Conservation (phyloP, 2,329 filamentous ascomycete species). For the Penicillium sp. region DNA sequence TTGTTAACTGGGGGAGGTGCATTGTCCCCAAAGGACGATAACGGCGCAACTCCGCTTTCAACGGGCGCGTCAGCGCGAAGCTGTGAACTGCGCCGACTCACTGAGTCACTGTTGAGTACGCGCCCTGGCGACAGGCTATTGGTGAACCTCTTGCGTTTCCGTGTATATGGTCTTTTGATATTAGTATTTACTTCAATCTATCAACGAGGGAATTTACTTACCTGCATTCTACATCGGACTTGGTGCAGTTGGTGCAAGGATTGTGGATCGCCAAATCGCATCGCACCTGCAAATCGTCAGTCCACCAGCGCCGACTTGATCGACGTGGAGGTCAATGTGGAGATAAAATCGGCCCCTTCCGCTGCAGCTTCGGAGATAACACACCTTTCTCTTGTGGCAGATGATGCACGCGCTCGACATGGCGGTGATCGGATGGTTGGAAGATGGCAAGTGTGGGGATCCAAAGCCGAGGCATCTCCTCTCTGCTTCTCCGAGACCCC, state of each 20-base stretch:
- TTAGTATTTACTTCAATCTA: background rate
- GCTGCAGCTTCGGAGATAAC: slow-evolving; percentile 24
- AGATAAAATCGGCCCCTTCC: background rate
- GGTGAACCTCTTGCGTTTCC: slow-evolving; percentile 45
- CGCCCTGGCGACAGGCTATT: slow-evolving; percentile 40
- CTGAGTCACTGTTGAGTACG: slow-evolving; percentile 22
- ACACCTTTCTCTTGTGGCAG: slow-evolving; percentile 53
- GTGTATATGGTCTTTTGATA: slow-evolving; percentile 33
- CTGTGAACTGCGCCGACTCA: slow-evolving; percentile 31
- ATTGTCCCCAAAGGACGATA: slow-evolving; percentile 19
- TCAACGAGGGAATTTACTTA: slow-evolving; percentile 17
- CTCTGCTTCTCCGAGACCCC: background rate
- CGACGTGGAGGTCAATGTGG: background rate
- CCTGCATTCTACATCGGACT: slow-evolving; percentile 35
- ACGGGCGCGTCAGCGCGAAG: slow-evolving; percentile 21
- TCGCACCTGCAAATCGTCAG: slow-evolving; percentile 33
- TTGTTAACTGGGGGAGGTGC: background rate
- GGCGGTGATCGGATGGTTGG: slow-evolving; percentile 24
- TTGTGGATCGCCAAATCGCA: slow-evolving; percentile 36
- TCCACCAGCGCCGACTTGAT: background rate
- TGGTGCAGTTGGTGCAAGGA: slow-evolving; percentile 37
- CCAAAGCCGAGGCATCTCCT: slow-evolving; percentile 13
- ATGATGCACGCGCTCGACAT: slow-evolving; percentile 45
- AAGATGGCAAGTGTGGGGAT: slow-evolving; percentile 25
- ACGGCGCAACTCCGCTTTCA: slow-evolving; percentile 10